Base-by-base conservation (phyloP, 371 early-diverging fungal species). In the Mucor ambiguus region DNA sequence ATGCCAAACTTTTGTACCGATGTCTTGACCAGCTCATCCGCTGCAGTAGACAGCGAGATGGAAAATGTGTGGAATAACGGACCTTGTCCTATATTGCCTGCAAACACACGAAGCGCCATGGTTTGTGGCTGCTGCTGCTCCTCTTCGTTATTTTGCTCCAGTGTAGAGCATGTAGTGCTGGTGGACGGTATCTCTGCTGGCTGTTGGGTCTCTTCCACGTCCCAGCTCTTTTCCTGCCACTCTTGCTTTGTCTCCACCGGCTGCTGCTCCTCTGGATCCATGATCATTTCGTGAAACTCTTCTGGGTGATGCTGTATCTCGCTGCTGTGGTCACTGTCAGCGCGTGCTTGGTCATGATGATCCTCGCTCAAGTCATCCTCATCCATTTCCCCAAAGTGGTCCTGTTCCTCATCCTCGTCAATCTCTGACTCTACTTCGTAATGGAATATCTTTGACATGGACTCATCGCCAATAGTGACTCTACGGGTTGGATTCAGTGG, bases 61-160 rank as follows among this genome's bases (percentile, higher is more conserved):
- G 75, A 67, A 33, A 87, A 82, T 0, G 87, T 78, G 66, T 87
- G 85, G 64, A 85, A 87, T 59, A 83, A 70, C 0, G 86, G 82
- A 16, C 82, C 84, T 63, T 82, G 80, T 12, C 83, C 85, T 28
- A 85, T 85, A 55, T 85, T 87, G 48, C 87, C 87, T 18, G 85
- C 85, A 73, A 85, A 87, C 2, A 87, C 85, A n/a, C 80, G 69
- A 16, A 82, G 54, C 2, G 68, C 69, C 35, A 61, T 61, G 14
- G 22, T 60, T 37, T 63, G 41, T 35, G 37, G 52, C 7, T 46
- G 37, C 37, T 35, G 41, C 37, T 35, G 41, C 2, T 60, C 46
- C 33, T 63, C 55, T n/a, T 61, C 49, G 6, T 20, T 46, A 4
- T 22, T 6, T 9, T 48, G 54, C 28, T 49, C 49, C 24, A 52